These are phyloP conservation scores for Pyrrhoderma lamaoense DNA, from an alignment of 1,284 basidiomycete species.

Conservation along the genomic window DNA sequence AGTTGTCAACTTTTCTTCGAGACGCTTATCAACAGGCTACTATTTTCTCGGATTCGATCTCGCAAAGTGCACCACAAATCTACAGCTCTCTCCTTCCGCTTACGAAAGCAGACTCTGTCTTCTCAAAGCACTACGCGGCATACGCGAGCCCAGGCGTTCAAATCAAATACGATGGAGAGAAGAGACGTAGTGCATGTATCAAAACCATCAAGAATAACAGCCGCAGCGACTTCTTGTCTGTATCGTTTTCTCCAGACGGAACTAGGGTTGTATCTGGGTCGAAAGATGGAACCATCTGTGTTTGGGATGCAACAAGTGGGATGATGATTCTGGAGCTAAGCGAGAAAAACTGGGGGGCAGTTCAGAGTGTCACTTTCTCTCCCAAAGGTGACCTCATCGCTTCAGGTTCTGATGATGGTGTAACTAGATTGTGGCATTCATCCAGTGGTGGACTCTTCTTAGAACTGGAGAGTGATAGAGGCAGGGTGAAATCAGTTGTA, in stretches of 20 bases:
- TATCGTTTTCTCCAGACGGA: conserved; percentile 19
- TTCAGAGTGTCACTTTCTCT: conserved; percentile 3
- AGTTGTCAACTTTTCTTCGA: not conserved
- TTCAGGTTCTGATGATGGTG: conserved; percentile 16
- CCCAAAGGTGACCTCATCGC: conserved; percentile 15
- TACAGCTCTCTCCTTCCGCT: too few relatives aligned
- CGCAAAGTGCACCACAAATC: too few relatives aligned
- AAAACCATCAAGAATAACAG: not conserved
- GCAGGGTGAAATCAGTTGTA: conserved; percentile 1
- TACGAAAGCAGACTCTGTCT: not conserved
- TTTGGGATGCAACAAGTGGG: conserved; percentile 19
- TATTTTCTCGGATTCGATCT: too few relatives aligned
- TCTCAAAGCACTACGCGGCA: not conserved
- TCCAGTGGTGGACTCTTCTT: not conserved
- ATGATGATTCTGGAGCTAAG: conserved; percentile 1
- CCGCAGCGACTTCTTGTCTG: too few relatives aligned
- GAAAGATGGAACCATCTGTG: conserved; percentile 11
- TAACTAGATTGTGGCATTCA: conserved; percentile 17
- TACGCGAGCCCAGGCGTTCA: not conserved
- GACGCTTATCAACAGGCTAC: too few relatives aligned
- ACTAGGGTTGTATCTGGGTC: conserved; percentile 19
- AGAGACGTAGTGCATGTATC: too few relatives aligned
- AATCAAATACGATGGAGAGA: too few relatives aligned
- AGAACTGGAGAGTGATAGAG: conserved; percentile 3
- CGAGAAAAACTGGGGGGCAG: conserved; percentile 2